Evolutionary conservation across 2,329 filamentous ascomycete species (phyloP).

Genomic region (Colletotrichum sp.): DNA sequence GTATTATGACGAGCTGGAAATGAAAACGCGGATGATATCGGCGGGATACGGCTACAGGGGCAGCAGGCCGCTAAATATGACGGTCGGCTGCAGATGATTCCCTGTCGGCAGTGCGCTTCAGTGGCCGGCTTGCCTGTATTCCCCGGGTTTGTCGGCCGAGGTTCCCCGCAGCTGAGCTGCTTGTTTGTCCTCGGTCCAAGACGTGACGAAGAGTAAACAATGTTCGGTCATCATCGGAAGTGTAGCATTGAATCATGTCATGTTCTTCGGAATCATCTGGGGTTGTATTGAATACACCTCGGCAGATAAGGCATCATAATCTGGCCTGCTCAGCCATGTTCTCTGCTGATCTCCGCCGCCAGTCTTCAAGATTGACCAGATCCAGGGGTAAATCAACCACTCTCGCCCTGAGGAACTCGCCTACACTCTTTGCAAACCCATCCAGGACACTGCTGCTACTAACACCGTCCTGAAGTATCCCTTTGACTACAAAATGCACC

Average conservation of each 20-base stretch:
- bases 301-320: neutral
- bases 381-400: slow-evolving; percentile 31
- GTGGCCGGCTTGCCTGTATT: neutral
- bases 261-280: neutral
- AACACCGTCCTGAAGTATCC: slow-evolving; percentile 47
- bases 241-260: neutral
- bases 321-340: neutral
- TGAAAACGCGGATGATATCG: neutral
- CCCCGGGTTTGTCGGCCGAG: neutral
- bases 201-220: neutral
- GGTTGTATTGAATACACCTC: neutral
- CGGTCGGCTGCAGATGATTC: neutral
- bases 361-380: slow-evolving; percentile 26
- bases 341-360: slow-evolving; percentile 8
- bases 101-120: neutral
- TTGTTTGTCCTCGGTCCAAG: neutral
- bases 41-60: neutral
- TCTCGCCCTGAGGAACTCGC: slow-evolving; percentile 48
- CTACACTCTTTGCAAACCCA: slow-evolving; percentile 56
- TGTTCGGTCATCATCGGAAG: neutral
- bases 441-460: slow-evolving; percentile 53
- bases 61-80: neutral
- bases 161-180: neutral
- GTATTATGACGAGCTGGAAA: neutral
- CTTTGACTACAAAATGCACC: slow-evolving; percentile 52